phyloP scores from a whole-genome alignment of 164 flowering plant species.

The Nymphaea thermarum region DNA sequence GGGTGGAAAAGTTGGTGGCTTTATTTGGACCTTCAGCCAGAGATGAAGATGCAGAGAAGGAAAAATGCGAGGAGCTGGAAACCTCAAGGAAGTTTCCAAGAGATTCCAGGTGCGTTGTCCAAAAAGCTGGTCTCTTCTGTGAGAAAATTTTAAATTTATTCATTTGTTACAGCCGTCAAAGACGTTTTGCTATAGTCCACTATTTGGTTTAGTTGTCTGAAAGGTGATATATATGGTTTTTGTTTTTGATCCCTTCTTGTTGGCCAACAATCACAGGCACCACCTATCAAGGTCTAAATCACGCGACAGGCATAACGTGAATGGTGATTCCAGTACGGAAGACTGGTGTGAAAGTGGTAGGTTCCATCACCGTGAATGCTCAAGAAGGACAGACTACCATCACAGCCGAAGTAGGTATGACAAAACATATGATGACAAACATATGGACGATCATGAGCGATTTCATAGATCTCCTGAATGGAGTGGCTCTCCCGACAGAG shows the following conservation, averaged over 20 bases:
- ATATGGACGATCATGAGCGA: too few species aligned
- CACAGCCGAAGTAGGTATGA: background rate
- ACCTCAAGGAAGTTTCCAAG: slow-evolving; percentile 6
- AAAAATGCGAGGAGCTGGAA: slow-evolving; percentile 19
- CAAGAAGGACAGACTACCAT: slow-evolving; percentile 4
- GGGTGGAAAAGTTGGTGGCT: slow-evolving; percentile 67
- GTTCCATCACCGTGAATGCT: background rate
- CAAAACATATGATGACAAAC: too few species aligned
- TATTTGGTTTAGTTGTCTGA: too few species aligned
- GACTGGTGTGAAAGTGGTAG: slow-evolving; percentile 2
- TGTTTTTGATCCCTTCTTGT: too few species aligned
- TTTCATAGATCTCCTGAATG: too few species aligned
- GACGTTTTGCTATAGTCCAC: too few species aligned
- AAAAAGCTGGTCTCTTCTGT: background rate
- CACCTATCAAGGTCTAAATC: slow-evolving; percentile 33
- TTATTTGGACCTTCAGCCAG: slow-evolving; percentile 52
- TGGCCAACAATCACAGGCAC: slow-evolving; percentile 20
- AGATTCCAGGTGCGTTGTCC: slow-evolving; percentile 5
- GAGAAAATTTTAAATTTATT: background rate
- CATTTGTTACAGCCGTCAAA: too few species aligned
- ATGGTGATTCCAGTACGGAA: slow-evolving; percentile 13
- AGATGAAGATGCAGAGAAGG: slow-evolving; percentile 24
- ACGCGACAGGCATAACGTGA: slow-evolving; percentile 16
- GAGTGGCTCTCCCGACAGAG: too few species aligned
- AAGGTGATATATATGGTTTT: too few species aligned